Conservation (phyloP, 228 moss, liverwort and hornwort genomes). For the Sphagnum magellanicum region DNA sequence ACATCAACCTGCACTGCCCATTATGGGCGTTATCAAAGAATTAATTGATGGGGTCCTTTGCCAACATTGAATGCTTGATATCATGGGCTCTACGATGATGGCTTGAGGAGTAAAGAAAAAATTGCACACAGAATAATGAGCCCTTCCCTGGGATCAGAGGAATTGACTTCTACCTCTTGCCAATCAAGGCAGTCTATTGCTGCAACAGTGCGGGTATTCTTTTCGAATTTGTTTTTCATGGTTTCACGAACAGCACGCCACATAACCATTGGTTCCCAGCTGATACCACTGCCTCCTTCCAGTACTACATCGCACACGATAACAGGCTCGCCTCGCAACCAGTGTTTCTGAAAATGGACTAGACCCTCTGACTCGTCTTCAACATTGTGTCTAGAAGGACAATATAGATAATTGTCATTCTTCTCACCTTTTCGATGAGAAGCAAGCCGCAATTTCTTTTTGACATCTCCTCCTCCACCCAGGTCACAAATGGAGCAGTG, state of each 20-base stretch:
- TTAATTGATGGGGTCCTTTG: neutral
- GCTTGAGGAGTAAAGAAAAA: neutral
- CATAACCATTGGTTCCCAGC: conserved; percentile 99
- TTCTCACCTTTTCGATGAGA: conserved; percentile 14
- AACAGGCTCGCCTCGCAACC: conserved; percentile 58
- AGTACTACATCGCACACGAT: conserved; percentile 32
- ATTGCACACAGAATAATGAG: neutral
- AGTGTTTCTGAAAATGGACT: conserved; percentile 50
- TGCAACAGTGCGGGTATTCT: conserved; percentile 76
- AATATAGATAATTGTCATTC: conserved; percentile 28
- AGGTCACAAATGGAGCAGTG: conserved; percentile 25
- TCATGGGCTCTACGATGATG: neutral
- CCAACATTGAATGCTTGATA: neutral
- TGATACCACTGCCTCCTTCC: conserved; percentile 58
- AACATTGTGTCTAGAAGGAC: conserved; percentile 33
- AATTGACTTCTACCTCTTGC: conserved; percentile 60
- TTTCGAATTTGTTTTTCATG: conserved; percentile 74
- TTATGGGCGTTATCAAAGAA: neutral
- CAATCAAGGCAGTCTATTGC: conserved; percentile 90
- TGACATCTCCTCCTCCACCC: neutral
- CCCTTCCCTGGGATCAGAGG: neutral
- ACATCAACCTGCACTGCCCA: conserved; percentile 31
- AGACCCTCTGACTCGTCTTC: conserved; percentile 22
- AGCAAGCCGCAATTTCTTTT: conserved; percentile 21
- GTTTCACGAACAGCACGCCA: conserved; percentile 98